These are phyloP conservation scores for Terfezia claveryi DNA, from an alignment of 495 filamentous ascomycete genomes.

Conservation along the genomic window DNA sequence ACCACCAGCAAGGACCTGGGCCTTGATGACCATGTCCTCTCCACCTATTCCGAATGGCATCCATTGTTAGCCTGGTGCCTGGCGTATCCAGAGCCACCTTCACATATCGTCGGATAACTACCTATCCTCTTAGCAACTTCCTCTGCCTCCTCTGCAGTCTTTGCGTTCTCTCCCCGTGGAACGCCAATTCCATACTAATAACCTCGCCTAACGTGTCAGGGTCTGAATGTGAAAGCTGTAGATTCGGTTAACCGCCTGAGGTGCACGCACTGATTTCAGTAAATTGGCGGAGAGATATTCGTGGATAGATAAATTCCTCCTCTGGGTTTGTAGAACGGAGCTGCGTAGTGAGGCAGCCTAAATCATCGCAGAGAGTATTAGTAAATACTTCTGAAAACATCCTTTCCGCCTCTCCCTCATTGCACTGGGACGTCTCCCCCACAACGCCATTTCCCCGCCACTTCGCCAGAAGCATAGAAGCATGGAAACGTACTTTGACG, in stretches of 20 bases:
- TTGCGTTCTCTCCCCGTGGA: conserved; percentile 68
- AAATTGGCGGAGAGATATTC: conserved; percentile 89
- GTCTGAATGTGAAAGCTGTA: conserved; percentile 9
- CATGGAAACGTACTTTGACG: conserved; percentile 19
- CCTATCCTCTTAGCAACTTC: conserved; percentile 70
- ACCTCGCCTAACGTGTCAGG: not conserved
- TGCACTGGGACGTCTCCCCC: no score
- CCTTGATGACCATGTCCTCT: conserved; percentile 98
- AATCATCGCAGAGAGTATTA: no score
- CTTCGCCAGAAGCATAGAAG: no score
- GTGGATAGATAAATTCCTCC: conserved; percentile 80
- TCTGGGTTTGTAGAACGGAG: conserved; percentile 28
- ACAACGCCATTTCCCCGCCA: no score
- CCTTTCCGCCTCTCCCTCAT: no score
- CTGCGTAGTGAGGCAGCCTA: no score
- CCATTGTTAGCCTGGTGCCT: no score
- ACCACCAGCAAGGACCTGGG: conserved; percentile 91
- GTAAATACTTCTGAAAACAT: no score
- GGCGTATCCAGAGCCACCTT: no score
- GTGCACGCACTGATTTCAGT: conserved; percentile 46
- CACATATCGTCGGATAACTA: conserved; percentile 19
- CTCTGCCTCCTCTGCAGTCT: conserved; percentile 69
- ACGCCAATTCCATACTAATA: conserved; percentile 80
- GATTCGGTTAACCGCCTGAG: conserved; percentile 7
- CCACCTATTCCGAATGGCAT: conserved; percentile 28